A percentile compares a stretch with the other conserved stretches of the same genome.
phyloP scores from a whole-genome alignment of 2,329 filamentous ascomycete species.

The Knufia petricola region DNA sequence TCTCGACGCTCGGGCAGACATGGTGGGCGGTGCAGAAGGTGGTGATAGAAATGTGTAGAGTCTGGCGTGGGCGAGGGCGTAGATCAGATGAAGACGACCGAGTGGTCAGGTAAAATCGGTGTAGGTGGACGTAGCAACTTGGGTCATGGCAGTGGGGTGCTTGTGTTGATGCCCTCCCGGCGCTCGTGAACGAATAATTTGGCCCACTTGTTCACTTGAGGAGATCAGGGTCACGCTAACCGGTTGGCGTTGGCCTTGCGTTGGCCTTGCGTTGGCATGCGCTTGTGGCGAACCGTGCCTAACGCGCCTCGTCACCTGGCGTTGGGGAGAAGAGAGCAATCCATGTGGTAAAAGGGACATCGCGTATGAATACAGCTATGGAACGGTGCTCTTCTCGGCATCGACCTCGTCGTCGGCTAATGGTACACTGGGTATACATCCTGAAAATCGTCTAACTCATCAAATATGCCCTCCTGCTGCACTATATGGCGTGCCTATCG shows the following conservation, averaged over 20 bases:
- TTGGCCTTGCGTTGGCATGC: background rate
- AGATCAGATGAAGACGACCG: background rate
- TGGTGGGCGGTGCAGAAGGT: slow-evolving; percentile 9
- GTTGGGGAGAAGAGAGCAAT: too few species aligned
- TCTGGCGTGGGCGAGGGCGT: too few species aligned
- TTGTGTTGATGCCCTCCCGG: slow-evolving; percentile 1
- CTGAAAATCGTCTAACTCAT: slow-evolving; percentile 10
- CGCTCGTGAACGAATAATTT: background rate
- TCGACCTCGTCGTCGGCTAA: background rate
- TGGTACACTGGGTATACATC: slow-evolving; percentile 11
- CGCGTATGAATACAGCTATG: slow-evolving; percentile 8
- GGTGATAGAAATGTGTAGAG: background rate
- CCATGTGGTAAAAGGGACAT: background rate
- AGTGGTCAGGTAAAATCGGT: background rate
- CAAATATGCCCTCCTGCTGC: slow-evolving; percentile 7
- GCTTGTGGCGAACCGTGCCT: too few species aligned
- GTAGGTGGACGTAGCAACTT: background rate
- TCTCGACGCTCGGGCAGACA: slow-evolving; percentile 16
- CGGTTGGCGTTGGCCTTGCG: background rate
- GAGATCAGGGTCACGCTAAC: background rate
- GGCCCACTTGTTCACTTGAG: background rate
- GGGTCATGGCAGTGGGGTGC: background rate
- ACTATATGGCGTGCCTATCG: background rate
- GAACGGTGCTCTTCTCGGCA: background rate
- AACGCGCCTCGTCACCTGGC: background rate